Evolutionary conservation across 495 filamentous ascomycete genomes (phyloP).

Genomic region (Penicillium roqueforti): DNA sequence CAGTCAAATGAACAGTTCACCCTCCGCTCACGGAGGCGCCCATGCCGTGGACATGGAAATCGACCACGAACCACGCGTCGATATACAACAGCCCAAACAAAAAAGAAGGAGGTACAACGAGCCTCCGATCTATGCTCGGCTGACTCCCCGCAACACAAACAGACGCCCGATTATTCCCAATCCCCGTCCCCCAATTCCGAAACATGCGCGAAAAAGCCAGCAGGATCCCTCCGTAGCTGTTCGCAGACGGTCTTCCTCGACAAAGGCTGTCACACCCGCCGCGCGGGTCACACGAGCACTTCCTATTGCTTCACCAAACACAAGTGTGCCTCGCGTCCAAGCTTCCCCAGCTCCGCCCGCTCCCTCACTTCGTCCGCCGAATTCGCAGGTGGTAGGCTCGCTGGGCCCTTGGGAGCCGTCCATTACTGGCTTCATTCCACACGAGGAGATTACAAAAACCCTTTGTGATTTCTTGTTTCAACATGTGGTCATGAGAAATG

Average conservation of each 20-base stretch:
- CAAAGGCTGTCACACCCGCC: conserved; percentile 18
- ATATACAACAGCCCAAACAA: conserved; percentile 29
- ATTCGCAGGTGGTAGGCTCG: conserved; percentile 21
- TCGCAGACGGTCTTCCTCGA: conserved; percentile 26
- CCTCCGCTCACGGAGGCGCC: conserved; percentile 14
- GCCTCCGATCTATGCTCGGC: conserved; percentile 46
- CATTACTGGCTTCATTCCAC: conserved; percentile 60
- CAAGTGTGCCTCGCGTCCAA: conserved; percentile 7
- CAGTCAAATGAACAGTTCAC: conserved; percentile 33
- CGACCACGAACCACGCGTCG: conserved; percentile 20
- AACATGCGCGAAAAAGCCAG: conserved; percentile 24
- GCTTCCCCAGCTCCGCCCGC: conserved; percentile 7
- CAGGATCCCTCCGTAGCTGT: conserved; percentile 24
- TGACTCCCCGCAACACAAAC: conserved; percentile 34
- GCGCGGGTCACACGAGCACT: conserved; percentile 21
- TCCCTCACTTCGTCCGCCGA: conserved; percentile 10
- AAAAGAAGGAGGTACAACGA: conserved; percentile 42
- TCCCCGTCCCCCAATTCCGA: conserved; percentile 34
- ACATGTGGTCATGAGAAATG: conserved; percentile 58
- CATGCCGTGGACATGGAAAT: conserved; percentile 28
- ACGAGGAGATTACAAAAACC: conserved; percentile 60
- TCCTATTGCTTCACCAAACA: conserved; percentile 7
- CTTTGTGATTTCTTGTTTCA: conserved; percentile 73
- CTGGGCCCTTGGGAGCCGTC: conserved; percentile 70
- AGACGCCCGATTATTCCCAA: conserved; percentile 38